phyloP scores from a whole-genome alignment of 1,284 basidiomycete genomes.

The Malassezia dermatis region DNA sequence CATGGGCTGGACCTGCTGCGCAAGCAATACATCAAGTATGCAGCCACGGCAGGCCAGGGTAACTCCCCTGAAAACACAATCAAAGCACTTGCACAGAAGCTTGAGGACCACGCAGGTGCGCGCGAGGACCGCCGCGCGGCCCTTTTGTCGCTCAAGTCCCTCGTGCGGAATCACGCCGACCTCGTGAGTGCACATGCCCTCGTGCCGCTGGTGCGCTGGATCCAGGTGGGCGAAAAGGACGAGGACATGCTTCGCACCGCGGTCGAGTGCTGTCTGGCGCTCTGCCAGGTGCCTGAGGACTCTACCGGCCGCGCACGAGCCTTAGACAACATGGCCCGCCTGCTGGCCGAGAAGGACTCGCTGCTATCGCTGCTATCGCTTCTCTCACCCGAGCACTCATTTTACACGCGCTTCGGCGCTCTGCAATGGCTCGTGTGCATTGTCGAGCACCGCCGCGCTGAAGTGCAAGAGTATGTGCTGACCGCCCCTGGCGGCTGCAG shows the following conservation, averaged over 20 bases:
- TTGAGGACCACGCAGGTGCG: constrained; percentile 47
- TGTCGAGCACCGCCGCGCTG: constrained; percentile 59
- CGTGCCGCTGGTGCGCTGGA: constrained; percentile 24
- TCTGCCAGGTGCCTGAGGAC: constrained; percentile 25
- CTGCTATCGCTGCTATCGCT: constrained; percentile 68
- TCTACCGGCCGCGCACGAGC: constrained; percentile 43
- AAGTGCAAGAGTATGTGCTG: constrained; percentile 78
- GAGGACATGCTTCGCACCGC: constrained; percentile 33
- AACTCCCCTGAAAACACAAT: constrained; percentile 79
- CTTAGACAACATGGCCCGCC: constrained; percentile 60
- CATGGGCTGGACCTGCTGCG: constrained; percentile 45
- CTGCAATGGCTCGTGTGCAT: constrained; percentile 74
- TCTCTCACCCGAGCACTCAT: constrained; percentile 49
- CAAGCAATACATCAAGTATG: constrained; percentile 40
- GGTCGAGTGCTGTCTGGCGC: constrained; percentile 31
- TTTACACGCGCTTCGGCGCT: constrained; percentile 77
- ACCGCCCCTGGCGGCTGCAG: constrained; percentile 65
- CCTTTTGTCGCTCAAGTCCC: constrained; percentile 79
- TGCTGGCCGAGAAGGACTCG: constrained; percentile 62
- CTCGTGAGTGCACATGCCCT: constrained; percentile 41
- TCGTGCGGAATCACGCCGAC: constrained; percentile 76
- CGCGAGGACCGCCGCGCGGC: constrained; percentile 74
- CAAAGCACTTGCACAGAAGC: constrained; percentile 70
- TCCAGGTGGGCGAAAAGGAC: constrained; percentile 29
- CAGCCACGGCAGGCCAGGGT: constrained; percentile 32